Evolutionary conservation across 306 rosid species (phyloP), one percentile per base, ranked within the genome.

Genomic region (Acacia acuminata): DNA sequence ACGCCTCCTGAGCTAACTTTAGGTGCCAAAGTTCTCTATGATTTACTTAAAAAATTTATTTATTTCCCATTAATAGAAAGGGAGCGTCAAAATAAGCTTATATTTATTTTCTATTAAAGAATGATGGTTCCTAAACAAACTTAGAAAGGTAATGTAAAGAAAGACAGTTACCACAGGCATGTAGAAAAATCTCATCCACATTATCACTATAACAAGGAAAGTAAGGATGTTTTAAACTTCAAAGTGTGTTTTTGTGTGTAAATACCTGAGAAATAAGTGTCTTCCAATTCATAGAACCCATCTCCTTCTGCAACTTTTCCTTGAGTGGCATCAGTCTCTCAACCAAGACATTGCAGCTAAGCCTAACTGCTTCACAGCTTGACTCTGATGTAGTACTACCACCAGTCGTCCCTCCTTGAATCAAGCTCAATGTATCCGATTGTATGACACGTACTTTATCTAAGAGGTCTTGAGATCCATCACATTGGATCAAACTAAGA

Each of bases 361-460:
- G 89, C 85, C 92, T 86, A 48, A 93, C 96, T 24, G 98, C 99
- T 88, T 89, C 96, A 42, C 99, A 93, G 85, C 98, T 90, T 50
- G 97, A 74, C 85, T 96, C 99, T 15, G 98, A 96, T 75, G 99
- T 96, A 27, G 99, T 96, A 84, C 99, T 96, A 76, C 94, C 97
- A 58, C 86, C 84, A 45, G 99, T 92, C 64, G 77, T 78, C 8
- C 99, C 98, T 20, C 97, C 99, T 91, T 96, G 98, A 79, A 89
- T 90, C 87, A 96, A 42, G 87, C 96, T 89, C 87, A 96, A 66
- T 8, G 89, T 82, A 82, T 93, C 99, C 9, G 98, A 78, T 82
- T 93, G 99, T 75, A 93, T 77, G 50, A 93, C 96, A 24, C 97
- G 89, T 24, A 93, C 81, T 82, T 91, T 92, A 24, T 91, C 91